Evolutionary conservation across 495 filamentous ascomycete species (phyloP).

Genomic region (Penicillium crystallinum): DNA sequence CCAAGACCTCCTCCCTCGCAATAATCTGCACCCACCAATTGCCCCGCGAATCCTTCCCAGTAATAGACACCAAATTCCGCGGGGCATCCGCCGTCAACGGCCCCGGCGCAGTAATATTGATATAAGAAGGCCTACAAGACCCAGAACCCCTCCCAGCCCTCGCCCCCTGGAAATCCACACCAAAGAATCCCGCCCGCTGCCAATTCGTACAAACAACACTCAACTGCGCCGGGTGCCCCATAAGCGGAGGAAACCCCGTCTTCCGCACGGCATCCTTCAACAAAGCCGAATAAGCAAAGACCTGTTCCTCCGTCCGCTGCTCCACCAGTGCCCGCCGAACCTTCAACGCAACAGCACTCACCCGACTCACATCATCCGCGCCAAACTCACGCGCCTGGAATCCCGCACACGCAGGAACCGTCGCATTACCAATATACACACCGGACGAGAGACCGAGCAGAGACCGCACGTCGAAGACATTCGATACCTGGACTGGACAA

Average conservation of each 20-base stretch:
- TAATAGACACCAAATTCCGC: constrained; percentile 7
- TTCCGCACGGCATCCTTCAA: neutral
- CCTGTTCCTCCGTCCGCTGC: neutral
- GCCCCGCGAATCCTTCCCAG: constrained; percentile 2
- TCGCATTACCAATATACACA: neutral
- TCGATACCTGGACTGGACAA: neutral
- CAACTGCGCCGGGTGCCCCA: constrained; percentile 17
- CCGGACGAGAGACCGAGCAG: neutral
- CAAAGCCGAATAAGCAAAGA: neutral
- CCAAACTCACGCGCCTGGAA: neutral
- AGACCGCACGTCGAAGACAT: neutral
- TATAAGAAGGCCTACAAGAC: neutral
- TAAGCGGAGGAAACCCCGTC: neutral
- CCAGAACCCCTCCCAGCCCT: constrained; percentile 11
- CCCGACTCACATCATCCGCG: neutral
- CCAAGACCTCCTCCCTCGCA: constrained; percentile 6
- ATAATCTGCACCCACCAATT: constrained; percentile 8
- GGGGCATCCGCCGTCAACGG: neutral
- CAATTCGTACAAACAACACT: constrained; percentile 36
- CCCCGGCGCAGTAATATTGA: neutral
- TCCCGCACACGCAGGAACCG: neutral
- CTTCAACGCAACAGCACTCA: neutral
- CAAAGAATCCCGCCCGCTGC: constrained; percentile 35
- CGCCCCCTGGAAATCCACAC: constrained; percentile 36
- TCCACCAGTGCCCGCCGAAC: neutral